Evolutionary conservation across 2,329 filamentous ascomycete genomes (phyloP).

Genomic region (Juglanconis sp.): DNA sequence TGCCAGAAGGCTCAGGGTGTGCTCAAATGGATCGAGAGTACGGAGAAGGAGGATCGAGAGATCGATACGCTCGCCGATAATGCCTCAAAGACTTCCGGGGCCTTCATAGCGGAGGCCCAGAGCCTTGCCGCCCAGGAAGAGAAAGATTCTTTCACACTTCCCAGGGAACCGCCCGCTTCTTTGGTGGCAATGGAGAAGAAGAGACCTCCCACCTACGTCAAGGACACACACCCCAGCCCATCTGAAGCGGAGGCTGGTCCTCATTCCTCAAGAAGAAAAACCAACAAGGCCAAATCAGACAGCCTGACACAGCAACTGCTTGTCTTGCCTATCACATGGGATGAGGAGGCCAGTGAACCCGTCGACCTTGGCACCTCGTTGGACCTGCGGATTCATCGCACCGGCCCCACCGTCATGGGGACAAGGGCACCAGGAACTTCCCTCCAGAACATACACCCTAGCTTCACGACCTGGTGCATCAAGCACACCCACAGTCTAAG

Average conservation of each 20-base stretch:
- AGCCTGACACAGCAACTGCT: not conserved
- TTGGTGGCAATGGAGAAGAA: not conserved
- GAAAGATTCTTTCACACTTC: not conserved
- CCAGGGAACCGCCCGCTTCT: too few relatives aligned
- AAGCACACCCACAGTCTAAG: constrained; percentile 21
- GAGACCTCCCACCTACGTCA: not conserved
- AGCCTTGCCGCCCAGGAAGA: too few relatives aligned
- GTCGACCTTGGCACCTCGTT: constrained; percentile 15
- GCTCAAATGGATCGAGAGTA: too few relatives aligned
- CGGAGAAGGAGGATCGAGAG: too few relatives aligned
- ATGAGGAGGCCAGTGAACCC: not conserved
- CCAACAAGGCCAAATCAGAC: not conserved
- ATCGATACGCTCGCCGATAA: too few relatives aligned
- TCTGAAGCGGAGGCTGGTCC: not conserved
- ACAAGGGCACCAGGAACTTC: not conserved
- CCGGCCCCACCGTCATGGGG: not conserved
- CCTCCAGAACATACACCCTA: constrained; percentile 15
- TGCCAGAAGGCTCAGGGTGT: not conserved
- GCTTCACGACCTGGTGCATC: constrained; percentile 27
- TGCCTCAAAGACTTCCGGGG: too few relatives aligned
- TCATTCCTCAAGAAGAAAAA: not conserved
- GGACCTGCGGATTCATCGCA: not conserved
- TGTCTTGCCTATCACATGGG: not conserved
- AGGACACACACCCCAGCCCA: not conserved
- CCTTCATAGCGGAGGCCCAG: too few relatives aligned